Conservation (phyloP, 2,329 filamentous ascomycete species). For the Alternaria triticina region DNA sequence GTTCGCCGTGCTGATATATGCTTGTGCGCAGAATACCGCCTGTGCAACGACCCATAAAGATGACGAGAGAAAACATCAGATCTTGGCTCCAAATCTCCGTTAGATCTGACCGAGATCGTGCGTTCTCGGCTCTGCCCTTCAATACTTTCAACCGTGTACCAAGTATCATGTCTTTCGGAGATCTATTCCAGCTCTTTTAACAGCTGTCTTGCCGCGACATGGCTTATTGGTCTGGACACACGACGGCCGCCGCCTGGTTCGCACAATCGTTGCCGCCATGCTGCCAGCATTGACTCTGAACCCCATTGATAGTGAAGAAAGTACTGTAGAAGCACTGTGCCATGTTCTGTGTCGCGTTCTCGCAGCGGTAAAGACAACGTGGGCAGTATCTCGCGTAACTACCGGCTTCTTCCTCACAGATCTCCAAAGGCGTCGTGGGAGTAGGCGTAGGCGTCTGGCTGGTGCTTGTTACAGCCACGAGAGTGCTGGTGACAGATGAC, state of each 20-base stretch:
- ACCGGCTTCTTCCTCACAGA: not conserved
- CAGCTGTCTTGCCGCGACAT: not conserved
- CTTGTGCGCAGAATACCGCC: not conserved
- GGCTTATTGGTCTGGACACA: not conserved
- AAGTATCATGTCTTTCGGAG: not conserved
- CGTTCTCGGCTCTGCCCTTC: not conserved
- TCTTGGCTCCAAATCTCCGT: not conserved
- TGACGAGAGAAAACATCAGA: not conserved
- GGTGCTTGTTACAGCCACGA: not conserved
- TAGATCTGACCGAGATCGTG: not conserved
- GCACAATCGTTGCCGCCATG: not conserved
- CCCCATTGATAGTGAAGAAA: not conserved
- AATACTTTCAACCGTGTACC: not conserved
- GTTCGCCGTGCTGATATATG: not conserved
- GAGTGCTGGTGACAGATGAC: not conserved
- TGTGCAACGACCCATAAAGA: not conserved
- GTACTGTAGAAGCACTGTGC: not conserved
- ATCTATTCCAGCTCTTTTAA: not conserved
- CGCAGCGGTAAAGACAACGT: not conserved
- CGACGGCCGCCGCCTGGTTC: not conserved
- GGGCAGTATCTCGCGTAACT: not conserved
- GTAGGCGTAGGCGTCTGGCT: not conserved
- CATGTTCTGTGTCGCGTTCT: not conserved
- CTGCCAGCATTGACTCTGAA: not conserved
- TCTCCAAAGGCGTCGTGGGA: not conserved